These are phyloP conservation scores for Glycine latifolia DNA, from an alignment of 306 rosid species.

Conservation along the genomic window DNA sequence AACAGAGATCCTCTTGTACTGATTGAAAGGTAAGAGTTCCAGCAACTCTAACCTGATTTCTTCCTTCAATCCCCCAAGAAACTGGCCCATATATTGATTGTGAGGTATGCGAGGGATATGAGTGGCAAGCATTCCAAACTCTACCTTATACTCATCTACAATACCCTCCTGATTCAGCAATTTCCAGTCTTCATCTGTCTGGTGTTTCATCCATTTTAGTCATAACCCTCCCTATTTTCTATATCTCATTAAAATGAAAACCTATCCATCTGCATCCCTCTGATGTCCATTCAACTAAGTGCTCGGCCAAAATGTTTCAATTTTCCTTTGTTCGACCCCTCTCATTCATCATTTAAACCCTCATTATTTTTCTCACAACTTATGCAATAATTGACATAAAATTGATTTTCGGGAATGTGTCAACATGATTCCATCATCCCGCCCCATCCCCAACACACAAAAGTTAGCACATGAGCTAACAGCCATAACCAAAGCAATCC, in stretches of 20 bases:
- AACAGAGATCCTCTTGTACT: no score
- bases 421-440: not conserved
- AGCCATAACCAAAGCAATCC: slow-evolving; percentile 13
- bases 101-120: no score
- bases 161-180: no score
- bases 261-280: not conserved
- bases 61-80: no score
- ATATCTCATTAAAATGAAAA: not conserved
- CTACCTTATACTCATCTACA: no score
- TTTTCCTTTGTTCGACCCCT: not conserved
- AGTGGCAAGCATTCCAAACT: no score
- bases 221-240: not conserved
- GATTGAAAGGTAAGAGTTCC: no score
- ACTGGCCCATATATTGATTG: no score
- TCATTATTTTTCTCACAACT: slow-evolving; percentile 15
- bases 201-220: no score
- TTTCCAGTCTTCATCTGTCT: no score
- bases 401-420: not conserved
- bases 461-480: slow-evolving; percentile 15
- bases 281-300: not conserved
- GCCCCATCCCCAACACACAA: not conserved
- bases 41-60: no score
- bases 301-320: not conserved
- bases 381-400: not conserved
- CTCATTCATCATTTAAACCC: slow-evolving; percentile 16